These are phyloP conservation scores for Lentinus polychrous DNA, from an alignment of 1,284 basidiomycete genomes.

Conservation along the genomic window DNA sequence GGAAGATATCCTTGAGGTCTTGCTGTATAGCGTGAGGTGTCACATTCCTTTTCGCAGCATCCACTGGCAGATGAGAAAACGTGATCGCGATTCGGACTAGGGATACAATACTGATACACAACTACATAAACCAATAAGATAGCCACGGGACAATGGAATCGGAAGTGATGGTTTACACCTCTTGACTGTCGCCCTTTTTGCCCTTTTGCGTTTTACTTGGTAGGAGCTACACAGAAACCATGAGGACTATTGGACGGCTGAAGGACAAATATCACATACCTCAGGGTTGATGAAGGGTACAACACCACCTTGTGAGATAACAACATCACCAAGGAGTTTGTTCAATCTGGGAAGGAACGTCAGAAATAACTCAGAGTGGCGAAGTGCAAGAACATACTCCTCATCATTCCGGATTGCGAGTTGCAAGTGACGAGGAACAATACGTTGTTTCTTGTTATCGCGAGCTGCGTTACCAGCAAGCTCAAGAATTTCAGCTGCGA, in stretches of 20 bases:
- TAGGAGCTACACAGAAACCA: slow-evolving; percentile 9
- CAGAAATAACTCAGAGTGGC: slow-evolving; percentile 13
- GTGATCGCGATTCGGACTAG: not conserved
- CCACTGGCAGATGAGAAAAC: no score
- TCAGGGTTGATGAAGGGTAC: slow-evolving; percentile 59
- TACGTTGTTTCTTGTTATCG: slow-evolving; percentile 82
- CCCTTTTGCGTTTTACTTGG: slow-evolving; percentile 16
- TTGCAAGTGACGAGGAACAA: slow-evolving; percentile 85
- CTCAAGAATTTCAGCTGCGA: slow-evolving; percentile 73
- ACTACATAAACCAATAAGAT: slow-evolving; percentile 1
- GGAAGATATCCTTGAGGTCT: no score
- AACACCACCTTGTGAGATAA: slow-evolving; percentile 90
- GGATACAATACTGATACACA: slow-evolving; percentile 1
- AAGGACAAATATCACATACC: slow-evolving; percentile 11
- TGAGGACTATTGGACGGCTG: not conserved
- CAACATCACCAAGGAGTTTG: slow-evolving; percentile 76
- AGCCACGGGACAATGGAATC: not conserved
- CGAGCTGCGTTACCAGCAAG: slow-evolving; percentile 66
- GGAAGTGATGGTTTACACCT: not conserved
- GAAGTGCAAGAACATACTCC: slow-evolving; percentile 41
- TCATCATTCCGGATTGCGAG: slow-evolving; percentile 88
- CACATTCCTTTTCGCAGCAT: no score
- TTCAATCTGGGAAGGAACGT: slow-evolving; percentile 42
- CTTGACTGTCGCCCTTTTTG: slow-evolving; percentile 17
- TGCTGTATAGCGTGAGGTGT: no score